Base-by-base conservation (phyloP, 768 basidiomycete genomes). In the Tricholoma furcatifolium region DNA sequence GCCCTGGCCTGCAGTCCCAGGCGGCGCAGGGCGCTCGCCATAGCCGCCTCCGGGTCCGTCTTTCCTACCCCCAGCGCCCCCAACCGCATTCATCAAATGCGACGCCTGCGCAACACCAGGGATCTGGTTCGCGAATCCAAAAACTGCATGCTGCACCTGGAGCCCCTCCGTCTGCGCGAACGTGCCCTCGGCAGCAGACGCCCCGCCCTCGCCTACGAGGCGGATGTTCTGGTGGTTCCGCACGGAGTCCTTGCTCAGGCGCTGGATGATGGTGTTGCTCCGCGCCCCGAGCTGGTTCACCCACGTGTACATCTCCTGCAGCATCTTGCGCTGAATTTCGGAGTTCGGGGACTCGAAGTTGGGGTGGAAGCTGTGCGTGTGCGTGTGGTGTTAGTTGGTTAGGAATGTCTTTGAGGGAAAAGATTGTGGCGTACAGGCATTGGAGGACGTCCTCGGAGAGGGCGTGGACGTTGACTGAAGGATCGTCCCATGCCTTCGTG, bases 401-500 rank as follows among this genome's bases (percentile, higher is more conserved):
- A 15, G 17, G 4, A 24, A 38, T 41, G 27, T 18, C 21, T 23
- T 35, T 20, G 30, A 47, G n/a, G 38, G 31, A 11, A 12, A 30
- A 17, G 27, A 4, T 32, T 20, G 12, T n/a, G 21, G 68, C 83
- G 31, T 62, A 87, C 87, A 91, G 62, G 74, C 82, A 84, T 56
- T 84, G 76, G 6, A 88, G 66, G 50, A 85, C 70, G 14, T 89
- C 86, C 43, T 89, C 86, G 0, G 76, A 79, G 9, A 82, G 60
- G 35, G 74, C 67, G 54, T 76, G 75, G 11, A 82, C 77, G 61
- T 90, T 82, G 20, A 83, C 60, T 0, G 78, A 82, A 40, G 63
- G 67, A 59, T 92, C 84, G 57, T 93, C 90, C 92, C 91, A 94
- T 9, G 91, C 91, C 59, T 84, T 85, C 39, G 79, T 82, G 9